Conservation (phyloP, 345 rosid species). For the Ceriops zippeliana region DNA sequence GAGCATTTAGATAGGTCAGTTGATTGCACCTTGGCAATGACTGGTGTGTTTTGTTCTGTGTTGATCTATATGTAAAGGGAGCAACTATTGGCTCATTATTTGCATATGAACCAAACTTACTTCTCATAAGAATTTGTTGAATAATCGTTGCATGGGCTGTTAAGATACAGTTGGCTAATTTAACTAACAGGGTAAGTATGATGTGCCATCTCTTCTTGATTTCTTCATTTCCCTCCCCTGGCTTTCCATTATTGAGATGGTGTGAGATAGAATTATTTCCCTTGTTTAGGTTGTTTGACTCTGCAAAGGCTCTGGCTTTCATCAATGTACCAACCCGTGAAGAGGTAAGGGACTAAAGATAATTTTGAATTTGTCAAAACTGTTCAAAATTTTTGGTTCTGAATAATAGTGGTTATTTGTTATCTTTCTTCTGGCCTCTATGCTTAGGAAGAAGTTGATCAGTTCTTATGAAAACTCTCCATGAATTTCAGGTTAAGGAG, state of each 20-base stretch:
- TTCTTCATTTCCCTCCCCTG: no score
- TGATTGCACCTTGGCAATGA: not conserved
- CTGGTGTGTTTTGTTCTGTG: not conserved
- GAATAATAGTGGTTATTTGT: not conserved
- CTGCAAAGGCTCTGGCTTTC: conserved; percentile 88
- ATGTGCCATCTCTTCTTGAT: no score
- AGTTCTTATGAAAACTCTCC: conserved; percentile 7
- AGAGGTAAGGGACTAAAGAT: conserved; percentile 44
- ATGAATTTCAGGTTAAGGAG: conserved; percentile 57
- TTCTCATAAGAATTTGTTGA: not conserved
- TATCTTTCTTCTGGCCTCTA: not conserved
- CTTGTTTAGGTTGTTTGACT: conserved; percentile 65
- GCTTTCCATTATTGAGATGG: not conserved
- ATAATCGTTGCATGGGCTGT: no score
- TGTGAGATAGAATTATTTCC: conserved; percentile 14
- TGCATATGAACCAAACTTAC: not conserved
- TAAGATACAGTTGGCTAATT: no score
- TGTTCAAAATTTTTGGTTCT: not conserved
- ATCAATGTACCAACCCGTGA: conserved; percentile 65
- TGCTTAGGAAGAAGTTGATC: not conserved
- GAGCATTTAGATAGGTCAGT: conserved; percentile 78
- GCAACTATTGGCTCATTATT: not conserved
- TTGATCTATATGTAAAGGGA: not conserved
- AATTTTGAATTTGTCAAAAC: conserved; percentile 3
- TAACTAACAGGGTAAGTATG: no score